These are phyloP conservation scores for Cudoniella acicularis DNA, from an alignment of 495 filamentous ascomycete species.

Conservation along the genomic window DNA sequence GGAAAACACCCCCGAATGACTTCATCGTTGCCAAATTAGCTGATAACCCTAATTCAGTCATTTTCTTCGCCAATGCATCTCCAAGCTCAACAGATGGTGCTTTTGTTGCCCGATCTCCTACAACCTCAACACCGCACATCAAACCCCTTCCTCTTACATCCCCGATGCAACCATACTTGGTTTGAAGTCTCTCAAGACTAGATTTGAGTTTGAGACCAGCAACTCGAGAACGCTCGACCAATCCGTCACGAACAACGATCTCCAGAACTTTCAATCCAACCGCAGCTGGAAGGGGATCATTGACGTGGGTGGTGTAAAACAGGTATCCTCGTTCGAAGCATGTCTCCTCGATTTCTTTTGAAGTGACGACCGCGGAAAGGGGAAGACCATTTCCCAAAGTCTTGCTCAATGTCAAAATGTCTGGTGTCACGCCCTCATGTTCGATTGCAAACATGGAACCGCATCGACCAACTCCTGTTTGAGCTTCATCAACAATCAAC, in stretches of 20 bases:
- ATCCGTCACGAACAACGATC: conserved; percentile 51
- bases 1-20: conserved; percentile 50
- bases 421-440: conserved; percentile 56
- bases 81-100: conserved; percentile 43
- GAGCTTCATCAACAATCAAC: conserved; percentile 71
- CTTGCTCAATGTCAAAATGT: conserved; percentile 65
- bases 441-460: conserved; percentile 65
- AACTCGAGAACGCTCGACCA: conserved; percentile 45
- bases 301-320: conserved; percentile 59
- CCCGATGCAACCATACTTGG: conserved; percentile 50
- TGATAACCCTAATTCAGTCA: conserved; percentile 47
- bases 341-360: conserved; percentile 48
- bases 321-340: conserved; percentile 50
- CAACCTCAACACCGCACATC: conserved; percentile 59
- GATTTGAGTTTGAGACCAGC: conserved; percentile 46
- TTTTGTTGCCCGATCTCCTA: conserved; percentile 41
- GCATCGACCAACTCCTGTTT: conserved; percentile 71
- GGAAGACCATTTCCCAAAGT: conserved; percentile 60
- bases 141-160: conserved; percentile 60
- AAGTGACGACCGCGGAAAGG: conserved; percentile 53
- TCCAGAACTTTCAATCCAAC: conserved; percentile 56
- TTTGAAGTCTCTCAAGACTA: conserved; percentile 39
- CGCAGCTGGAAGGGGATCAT: conserved; percentile 55
- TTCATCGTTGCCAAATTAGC: conserved; percentile 47
- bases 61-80: conserved; percentile 37